Evolutionary conservation across 306 rosid genomes (phyloP), one percentile per base, ranked within the genome.

Genomic region (Glycyrrhiza uralensis): DNA sequence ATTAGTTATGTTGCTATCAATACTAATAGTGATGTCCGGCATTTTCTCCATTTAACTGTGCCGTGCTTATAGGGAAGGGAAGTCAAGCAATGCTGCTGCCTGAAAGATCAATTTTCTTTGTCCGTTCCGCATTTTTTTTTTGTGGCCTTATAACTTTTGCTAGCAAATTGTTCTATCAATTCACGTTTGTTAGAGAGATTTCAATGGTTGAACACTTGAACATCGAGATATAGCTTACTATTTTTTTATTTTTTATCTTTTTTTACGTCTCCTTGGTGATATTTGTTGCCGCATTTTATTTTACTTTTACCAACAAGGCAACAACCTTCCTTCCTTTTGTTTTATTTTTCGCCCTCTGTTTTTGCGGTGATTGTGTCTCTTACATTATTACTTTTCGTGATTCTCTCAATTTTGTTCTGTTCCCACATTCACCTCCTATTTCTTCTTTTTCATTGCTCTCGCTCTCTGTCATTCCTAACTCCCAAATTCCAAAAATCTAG

Each of bases 341-440:
- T 65, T 46, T 28, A 0, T 7, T 50, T 67, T 17, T 33, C 47
- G 13, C 46, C 35, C 24, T 50, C 57, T 20, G 26, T 70, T 30
- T 72, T 63, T 42, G 72, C 26, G 60, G 77, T 71, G 73, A 62
- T 52, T 54, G 4, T 71, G 61, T 71, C 63, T 44, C 62, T 76
- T 17, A n/a, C n/a, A n/a, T n/a, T n/a, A n/a, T n/a, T n/a, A 56
- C 79, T 79, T 78, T 78, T 54, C 49, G 22, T 61, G 72, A 77
- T 70, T 77, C 72, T 41, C 77, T 61, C 52, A 35, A 44, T 52
- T 77, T 62, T 78, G 70, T 69, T 41, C 35, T 39, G 24, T 28
- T 71, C 67, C 26, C 71, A 33, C 32, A 4, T 30, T 41, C 80
- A 24, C 19, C 20, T 11, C 44, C 35, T 30, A 19, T 33, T 69